A percentile compares a stretch with the other conserved stretches of the same genome.
Conservation (phyloP, 176 grass and related monocot genomes). For the Poa pratensis region DNA sequence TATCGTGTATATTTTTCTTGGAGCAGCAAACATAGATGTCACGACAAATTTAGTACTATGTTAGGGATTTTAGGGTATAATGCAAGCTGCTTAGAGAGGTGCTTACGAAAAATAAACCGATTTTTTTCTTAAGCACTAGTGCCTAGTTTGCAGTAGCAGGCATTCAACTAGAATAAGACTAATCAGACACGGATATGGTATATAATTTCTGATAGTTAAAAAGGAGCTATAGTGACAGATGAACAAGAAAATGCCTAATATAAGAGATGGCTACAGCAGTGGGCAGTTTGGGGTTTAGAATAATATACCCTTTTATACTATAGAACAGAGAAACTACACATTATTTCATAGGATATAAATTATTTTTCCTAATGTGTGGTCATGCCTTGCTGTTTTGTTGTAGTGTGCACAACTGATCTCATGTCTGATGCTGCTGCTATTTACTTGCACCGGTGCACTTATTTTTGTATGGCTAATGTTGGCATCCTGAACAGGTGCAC, state of each 20-base stretch:
- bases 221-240: not conserved
- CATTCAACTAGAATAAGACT: constrained; percentile 7
- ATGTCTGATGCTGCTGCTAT: too few relatives aligned
- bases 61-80: not conserved
- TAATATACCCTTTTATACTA: too few relatives aligned
- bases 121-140: too few relatives aligned
- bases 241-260: constrained; percentile 1
- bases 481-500: too few relatives aligned
- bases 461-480: too few relatives aligned
- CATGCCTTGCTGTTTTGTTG: too few relatives aligned
- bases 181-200: not conserved
- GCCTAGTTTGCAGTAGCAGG: not conserved
- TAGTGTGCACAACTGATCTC: too few relatives aligned
- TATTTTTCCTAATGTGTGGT: too few relatives aligned
- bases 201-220: not conserved
- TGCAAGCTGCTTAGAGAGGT: too few relatives aligned
- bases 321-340: not conserved
- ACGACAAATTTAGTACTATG: not conserved
- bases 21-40: constrained; percentile 2
- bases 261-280: not conserved
- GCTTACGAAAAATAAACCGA: too few relatives aligned
- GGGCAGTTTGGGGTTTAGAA: not conserved
- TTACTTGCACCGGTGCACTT: too few relatives aligned
- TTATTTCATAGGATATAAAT: too few relatives aligned
- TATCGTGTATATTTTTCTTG: not conserved